Base-by-base conservation (phyloP, 2,329 filamentous ascomycete genomes). In the Colletotrichum sp. region DNA sequence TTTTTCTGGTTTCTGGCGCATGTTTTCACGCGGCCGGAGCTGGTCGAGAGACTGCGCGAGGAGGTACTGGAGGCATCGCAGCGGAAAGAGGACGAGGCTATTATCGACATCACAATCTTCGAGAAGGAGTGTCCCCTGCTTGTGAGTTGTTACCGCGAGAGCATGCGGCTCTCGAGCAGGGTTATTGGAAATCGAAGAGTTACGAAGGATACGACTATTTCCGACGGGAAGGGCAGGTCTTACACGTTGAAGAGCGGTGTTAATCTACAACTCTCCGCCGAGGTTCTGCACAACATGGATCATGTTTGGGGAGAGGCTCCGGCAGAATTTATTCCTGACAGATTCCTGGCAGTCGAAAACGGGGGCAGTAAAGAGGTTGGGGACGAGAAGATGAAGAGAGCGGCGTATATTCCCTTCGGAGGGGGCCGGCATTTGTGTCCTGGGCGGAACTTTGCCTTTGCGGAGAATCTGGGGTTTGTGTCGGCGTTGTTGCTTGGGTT, bases 1-100 rank as follows among this genome's bases (percentile, higher is more conserved):
- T 75, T 82, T 1, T 86, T 84, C 80, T 87, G 84, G 84, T 60
- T 83, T 32, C 39, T 86, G 1, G 65, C 80, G 2, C 80, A 81
- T 10, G 75, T 86, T 8, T 78, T 82, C 36, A 74, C 78, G 3
- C 76, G 79, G 10, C 81, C 81, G 0, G 75, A 78, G 1, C 80
- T 85, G 0, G 72, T 81, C 1, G 36, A 52, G 1, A 74, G 80
- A 14, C 76, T 85, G 3, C 80, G 81, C 13, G 71, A 65, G 1
- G 83, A 85, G 68, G 71, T 63, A 0, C 43, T 52, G n/a, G n/a
- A 52, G 12, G 43, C n/a, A 0, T 52, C 43, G n/a, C 43, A 32
- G 59, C 26, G 28, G 26, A 32, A 32, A n/a, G 59, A 30, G 30
- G 30, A 63, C 18, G 59, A 63, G 28, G 26, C 30, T 3, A 21